Conservation (phyloP, 1,284 basidiomycete species). For the Filobasidium uniguttulatum region DNA sequence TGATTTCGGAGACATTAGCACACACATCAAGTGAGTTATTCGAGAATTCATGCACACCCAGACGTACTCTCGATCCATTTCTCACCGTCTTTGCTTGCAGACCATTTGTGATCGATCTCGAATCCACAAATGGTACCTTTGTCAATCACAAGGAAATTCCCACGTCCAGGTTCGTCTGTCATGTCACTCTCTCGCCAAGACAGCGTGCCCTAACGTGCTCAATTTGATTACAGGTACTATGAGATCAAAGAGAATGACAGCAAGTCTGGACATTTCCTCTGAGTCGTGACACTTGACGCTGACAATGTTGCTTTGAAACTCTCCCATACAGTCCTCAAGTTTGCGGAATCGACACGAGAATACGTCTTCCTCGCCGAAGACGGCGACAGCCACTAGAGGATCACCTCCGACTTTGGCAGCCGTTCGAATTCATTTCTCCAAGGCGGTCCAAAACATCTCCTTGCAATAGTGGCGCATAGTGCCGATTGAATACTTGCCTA, state of each 20-base stretch:
- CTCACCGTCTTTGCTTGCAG: conserved; percentile 37
- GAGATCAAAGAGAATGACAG: conserved; percentile 79
- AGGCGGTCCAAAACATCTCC: no score
- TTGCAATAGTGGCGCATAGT: no score
- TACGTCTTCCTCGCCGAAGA: conserved; percentile 81
- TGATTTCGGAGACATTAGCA: conserved; percentile 69
- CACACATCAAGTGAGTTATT: conserved; percentile 56
- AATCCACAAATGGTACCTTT: conserved; percentile 85
- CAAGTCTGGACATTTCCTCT: conserved; percentile 36
- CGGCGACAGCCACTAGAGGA: no score
- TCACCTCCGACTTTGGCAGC: no score
- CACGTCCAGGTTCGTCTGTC: conserved; percentile 45
- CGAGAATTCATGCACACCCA: conserved; percentile 1
- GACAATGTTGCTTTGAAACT: background rate
- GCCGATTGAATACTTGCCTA: no score
- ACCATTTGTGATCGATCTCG: conserved; percentile 90
- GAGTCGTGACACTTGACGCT: background rate
- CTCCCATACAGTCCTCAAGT: conserved; percentile 60
- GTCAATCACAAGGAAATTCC: conserved; percentile 83
- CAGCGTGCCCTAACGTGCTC: background rate
- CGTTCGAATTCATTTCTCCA: no score
- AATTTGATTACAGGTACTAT: conserved; percentile 46
- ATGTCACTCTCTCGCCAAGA: background rate
- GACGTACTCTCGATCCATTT: background rate
- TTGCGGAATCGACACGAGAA: conserved; percentile 71